Percentiles rank a stretch among this genome's conserved stretches.
These are phyloP conservation scores for Gossypium turneri DNA, from an alignment of 345 rosid species.

Conservation along the genomic window DNA sequence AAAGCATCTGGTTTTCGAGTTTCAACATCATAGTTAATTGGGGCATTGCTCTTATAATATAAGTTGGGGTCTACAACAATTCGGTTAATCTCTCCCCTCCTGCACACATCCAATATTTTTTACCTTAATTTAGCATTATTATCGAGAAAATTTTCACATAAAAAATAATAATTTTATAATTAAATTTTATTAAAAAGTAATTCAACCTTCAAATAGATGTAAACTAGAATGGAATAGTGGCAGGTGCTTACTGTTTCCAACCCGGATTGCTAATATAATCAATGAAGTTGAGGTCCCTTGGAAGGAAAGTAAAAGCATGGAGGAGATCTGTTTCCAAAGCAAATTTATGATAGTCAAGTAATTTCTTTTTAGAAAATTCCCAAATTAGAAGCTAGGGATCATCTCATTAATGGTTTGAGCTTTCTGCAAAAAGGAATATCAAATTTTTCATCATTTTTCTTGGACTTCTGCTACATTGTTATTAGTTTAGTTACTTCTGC, in stretches of 20 bases:
- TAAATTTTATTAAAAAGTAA: neutral
- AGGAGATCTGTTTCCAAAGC: constrained; percentile 41
- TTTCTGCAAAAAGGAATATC: neutral
- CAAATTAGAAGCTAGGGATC: neutral
- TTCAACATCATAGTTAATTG: constrained; percentile 13
- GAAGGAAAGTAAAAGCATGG: constrained; percentile 49
- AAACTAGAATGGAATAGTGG: neutral
- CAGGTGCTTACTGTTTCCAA: constrained; percentile 40
- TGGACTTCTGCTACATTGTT: neutral
- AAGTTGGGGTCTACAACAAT: constrained; percentile 8
- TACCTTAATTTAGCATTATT: too few relatives aligned
- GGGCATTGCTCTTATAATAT: constrained; percentile 1
- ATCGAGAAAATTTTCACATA: too few relatives aligned
- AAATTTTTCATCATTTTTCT: neutral
- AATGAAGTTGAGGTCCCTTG: constrained; percentile 60
- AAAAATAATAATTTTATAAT: too few relatives aligned
- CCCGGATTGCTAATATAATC: constrained; percentile 48
- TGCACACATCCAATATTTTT: neutral
- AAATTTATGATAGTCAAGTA: neutral
- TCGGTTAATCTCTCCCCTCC: constrained; percentile 8
- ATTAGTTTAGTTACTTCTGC: neutral
- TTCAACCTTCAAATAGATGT: neutral
- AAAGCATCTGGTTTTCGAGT: constrained; percentile 13
- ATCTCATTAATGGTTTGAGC: neutral
- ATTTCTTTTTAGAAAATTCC: neutral